Evolutionary conservation across 1,139 yeast species (phyloP).

Genomic region (Lodderomyces theae): DNA sequence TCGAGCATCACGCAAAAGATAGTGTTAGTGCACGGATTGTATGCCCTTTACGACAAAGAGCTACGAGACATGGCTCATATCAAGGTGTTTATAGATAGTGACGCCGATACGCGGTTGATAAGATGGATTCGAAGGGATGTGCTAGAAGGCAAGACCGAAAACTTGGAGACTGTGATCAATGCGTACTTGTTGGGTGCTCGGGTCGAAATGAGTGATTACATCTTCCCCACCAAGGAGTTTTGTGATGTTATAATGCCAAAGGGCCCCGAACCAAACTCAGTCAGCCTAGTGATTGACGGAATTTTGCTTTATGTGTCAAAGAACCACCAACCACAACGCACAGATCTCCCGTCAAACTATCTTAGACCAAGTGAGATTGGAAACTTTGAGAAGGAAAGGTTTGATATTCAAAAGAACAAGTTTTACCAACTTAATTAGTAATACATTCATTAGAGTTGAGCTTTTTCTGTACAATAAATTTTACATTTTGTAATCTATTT

Average conservation of each 20-base stretch:
- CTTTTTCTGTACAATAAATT: too few relatives aligned
- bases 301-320: conserved; percentile 33
- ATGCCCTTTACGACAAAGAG: conserved; percentile 67
- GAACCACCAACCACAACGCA: conserved; percentile 17
- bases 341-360: conserved; percentile 16
- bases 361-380: conserved; percentile 25
- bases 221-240: conserved; percentile 69
- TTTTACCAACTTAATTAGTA: conserved; percentile 46
- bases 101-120: conserved; percentile 78
- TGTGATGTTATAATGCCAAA: conserved; percentile 84
- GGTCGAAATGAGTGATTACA: conserved; percentile 71
- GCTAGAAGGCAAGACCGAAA: conserved; percentile 19
- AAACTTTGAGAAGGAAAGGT: conserved; percentile 38
- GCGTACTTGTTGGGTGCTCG: conserved; percentile 65
- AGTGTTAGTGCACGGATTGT: conserved; percentile 70
- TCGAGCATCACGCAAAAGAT: conserved; percentile 29
- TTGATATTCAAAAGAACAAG: conserved; percentile 48
- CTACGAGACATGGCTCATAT: conserved; percentile 60
- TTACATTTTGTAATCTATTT: too few relatives aligned
- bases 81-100: conserved; percentile 79
- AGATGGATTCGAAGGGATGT: conserved; percentile 63
- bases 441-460: conserved; percentile 5
- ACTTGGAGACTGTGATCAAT: conserved; percentile 52
- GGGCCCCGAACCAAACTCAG: conserved; percentile 64
- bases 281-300: conserved; percentile 74